Base-by-base conservation (phyloP, 495 filamentous ascomycete genomes). In the Penicillium silybi region DNA sequence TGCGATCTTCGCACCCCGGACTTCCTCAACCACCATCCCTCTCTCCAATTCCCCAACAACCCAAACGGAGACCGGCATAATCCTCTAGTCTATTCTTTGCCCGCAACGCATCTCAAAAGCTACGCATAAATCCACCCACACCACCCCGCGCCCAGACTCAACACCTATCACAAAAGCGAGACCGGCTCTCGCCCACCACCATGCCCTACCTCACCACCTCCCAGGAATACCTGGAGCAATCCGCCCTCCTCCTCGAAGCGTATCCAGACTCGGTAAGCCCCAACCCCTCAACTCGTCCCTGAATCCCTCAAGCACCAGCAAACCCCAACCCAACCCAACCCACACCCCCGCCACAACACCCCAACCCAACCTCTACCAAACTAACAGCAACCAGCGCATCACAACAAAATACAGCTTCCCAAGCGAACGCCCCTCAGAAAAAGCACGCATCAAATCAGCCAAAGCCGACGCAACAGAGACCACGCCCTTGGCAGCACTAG, bases 361-460 rank as follows among this genome's bases (percentile, higher is more conserved):
- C 35, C 29, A 40, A 39, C n/a, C 41, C 13, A n/a, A 16, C 1
- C 26, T 29, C 32, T 40, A n/a, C 38, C 15, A 52, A 46, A 39
- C 35, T 50, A 51, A 52, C 47, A 44, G 6, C 41, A 47, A 46
- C 35, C 15, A 29, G 8, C 73, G 83, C 58, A 86, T 93, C 70
- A 90, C 88, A 65, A 90, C 89, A 57, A 88, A 86, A 77, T 96
- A 95, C 81, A 80, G 74, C 73, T 77, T 90, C 69, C 77, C 77
- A 3, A 76, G 64, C 17, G 62, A 76, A 59, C 60, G 59, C 46
- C 68, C 66, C 61, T 57, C 65, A 61, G 52, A 59, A 54, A 29
- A 50, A 43, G n/a, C 41, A 41, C 63, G 50, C 48, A 41, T 60
- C 59, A 65, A 65, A 41, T 59, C 58, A 29, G 50, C 49, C 48